A percentile compares a stretch with the other conserved stretches of the same genome.
These are phyloP conservation scores for Boletus edulis DNA, from an alignment of 768 basidiomycete genomes.

Conservation along the genomic window DNA sequence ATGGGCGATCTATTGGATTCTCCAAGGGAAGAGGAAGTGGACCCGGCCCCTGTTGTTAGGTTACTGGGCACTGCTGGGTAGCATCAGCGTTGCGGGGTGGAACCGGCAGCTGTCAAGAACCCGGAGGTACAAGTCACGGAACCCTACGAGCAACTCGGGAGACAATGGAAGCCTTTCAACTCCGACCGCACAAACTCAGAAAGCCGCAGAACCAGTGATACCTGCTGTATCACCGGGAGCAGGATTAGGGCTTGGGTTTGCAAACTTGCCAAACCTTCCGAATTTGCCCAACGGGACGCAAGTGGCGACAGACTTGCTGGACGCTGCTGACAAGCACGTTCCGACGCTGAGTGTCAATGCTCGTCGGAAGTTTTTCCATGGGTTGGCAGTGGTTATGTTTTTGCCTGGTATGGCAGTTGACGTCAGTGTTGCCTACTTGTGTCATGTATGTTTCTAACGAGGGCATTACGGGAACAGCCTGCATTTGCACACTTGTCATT, in stretches of 20 bases:
- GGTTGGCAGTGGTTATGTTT: conserved; percentile 94
- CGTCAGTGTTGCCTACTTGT: conserved; percentile 49
- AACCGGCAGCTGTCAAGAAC: conserved; percentile 83
- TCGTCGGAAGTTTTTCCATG: conserved; percentile 96
- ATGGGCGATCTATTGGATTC: conserved; percentile 75
- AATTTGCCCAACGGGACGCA: conserved; percentile 57
- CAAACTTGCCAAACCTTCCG: conserved; percentile 51
- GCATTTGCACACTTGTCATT: conserved; percentile 96
- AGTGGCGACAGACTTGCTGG: conserved; percentile 60
- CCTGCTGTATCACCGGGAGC: conserved; percentile 15
- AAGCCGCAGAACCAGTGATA: conserved; percentile 12
- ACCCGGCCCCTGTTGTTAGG: conserved; percentile 70
- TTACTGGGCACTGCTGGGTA: conserved; percentile 83
- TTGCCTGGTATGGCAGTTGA: conserved; percentile 91
- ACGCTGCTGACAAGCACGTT: conserved; percentile 87
- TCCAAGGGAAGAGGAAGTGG: conserved; percentile 77
- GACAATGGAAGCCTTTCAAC: conserved; percentile 35
- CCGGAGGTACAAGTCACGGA: conserved; percentile 59
- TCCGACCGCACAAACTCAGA: conserved; percentile 23
- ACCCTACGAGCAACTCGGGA: conserved; percentile 29
- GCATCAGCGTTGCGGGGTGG: conserved; percentile 92
- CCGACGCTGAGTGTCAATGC: conserved; percentile 90
- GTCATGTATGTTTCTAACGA: conserved; percentile 13
- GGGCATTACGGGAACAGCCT: conserved; percentile 52
- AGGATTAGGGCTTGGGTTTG: conserved; percentile 35